Evolutionary conservation across 192 early-diverging fungal species (phyloP).

Genomic region (Backusella circina): DNA sequence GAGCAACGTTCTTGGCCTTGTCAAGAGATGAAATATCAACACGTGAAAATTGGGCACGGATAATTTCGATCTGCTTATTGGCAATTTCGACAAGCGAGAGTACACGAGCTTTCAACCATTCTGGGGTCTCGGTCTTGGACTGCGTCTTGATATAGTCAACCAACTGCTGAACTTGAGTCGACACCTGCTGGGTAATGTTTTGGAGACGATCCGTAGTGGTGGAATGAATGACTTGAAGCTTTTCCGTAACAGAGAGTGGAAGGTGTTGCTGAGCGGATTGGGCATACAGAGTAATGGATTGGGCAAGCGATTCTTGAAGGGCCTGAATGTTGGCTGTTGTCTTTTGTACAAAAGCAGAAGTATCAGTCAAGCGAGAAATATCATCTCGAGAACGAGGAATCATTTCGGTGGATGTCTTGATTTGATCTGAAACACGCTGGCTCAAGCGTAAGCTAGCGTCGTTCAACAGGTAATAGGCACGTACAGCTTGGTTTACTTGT

Average conservation of each 20-base stretch:
- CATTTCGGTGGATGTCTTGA: conserved; percentile 15
- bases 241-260: conserved; percentile 18
- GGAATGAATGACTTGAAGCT: conserved; percentile 10
- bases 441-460: conserved; percentile 25
- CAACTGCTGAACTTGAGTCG: conserved; percentile 30
- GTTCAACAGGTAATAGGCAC: conserved; percentile 26
- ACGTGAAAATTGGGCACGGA: conserved; percentile 39
- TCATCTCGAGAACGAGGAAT: conserved; percentile 23
- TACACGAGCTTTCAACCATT: conserved; percentile 42
- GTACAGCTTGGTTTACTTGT: conserved; percentile 28
- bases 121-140: conserved; percentile 37
- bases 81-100: conserved; percentile 39
- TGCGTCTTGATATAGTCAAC: conserved; percentile 43
- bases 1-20: conserved; percentile 51
- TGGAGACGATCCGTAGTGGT: conserved; percentile 15
- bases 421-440: conserved; percentile 23
- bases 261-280: conserved; percentile 20
- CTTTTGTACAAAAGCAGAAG: conserved; percentile 21
- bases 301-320: conserved; percentile 19
- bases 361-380: conserved; percentile 12
- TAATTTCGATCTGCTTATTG: conserved; percentile 39
- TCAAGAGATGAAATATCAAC: conserved; percentile 43
- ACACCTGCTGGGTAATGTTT: conserved; percentile 21
- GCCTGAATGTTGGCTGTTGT: conserved; percentile 17
- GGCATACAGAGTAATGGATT: conserved; percentile 20